Conservation (phyloP, 768 basidiomycete species). For the Mycena albidolilacea region DNA sequence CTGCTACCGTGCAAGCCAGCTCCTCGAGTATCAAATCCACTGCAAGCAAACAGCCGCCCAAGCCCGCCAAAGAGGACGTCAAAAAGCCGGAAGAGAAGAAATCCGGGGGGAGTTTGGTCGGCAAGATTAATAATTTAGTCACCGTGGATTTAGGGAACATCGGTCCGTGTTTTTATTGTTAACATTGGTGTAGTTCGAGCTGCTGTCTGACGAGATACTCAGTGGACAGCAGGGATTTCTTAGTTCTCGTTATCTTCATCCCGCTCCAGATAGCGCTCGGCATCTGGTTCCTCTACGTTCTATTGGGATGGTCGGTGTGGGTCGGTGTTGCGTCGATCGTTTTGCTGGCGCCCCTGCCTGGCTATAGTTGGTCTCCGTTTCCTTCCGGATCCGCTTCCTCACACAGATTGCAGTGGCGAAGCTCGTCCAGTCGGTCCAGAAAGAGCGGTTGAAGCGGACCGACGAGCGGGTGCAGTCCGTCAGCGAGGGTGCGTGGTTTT, state of each 20-base stretch:
- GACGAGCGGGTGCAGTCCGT: constrained; percentile 75
- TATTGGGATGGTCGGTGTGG: constrained; percentile 17
- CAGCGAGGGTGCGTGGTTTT: constrained; percentile 64
- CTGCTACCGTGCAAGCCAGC: constrained; percentile 28
- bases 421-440: constrained; percentile 53
- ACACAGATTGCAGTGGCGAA: constrained; percentile 28
- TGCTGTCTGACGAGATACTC: neutral
- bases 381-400: neutral
- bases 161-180: constrained; percentile 5
- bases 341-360: constrained; percentile 68
- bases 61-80: constrained; percentile 12
- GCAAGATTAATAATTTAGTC: constrained; percentile 84
- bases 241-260: constrained; percentile 21
- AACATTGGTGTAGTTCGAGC: neutral
- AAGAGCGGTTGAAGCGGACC: constrained; percentile 65
- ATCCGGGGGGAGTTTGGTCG: constrained; percentile 65
- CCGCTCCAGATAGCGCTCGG: constrained; percentile 44
- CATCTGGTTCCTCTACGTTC: constrained; percentile 65
- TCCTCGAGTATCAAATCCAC: constrained; percentile 32
- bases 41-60: constrained; percentile 12
- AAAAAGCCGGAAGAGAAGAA: constrained; percentile 38
- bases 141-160: constrained; percentile 65
- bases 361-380: constrained; percentile 53
- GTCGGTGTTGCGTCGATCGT: constrained; percentile 33
- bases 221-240: constrained; percentile 36